Percentiles rank a stretch among this genome's conserved stretches.
Evolutionary conservation across 169 alveolate species (phyloP).

Genomic region (Prorocentrum cordatum): DNA sequence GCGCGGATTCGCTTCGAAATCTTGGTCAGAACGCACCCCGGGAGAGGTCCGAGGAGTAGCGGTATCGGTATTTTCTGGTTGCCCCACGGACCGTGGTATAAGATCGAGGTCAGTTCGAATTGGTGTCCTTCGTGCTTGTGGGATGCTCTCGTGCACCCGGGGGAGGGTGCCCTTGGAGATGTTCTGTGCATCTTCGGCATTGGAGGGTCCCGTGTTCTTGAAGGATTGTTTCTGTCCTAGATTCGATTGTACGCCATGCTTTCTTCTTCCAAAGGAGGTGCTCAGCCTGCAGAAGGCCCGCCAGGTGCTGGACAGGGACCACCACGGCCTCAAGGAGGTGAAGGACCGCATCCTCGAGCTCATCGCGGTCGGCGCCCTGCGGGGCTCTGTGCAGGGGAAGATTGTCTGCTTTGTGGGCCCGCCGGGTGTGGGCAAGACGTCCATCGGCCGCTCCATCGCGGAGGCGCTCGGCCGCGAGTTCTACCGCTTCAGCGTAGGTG

Average conservation of each 20-base stretch:
- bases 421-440: slow-evolving; percentile 95
- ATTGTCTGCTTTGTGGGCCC: slow-evolving; percentile 91
- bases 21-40: too few relatives aligned
- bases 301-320: slow-evolving; percentile 81
- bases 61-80: too few relatives aligned
- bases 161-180: too few relatives aligned
- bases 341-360: slow-evolving; percentile 89
- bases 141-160: too few relatives aligned
- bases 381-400: slow-evolving; percentile 79
- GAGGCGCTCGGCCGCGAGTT: slow-evolving; percentile 83
- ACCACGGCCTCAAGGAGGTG: slow-evolving; percentile 87
- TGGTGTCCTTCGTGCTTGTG: too few relatives aligned
- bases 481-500: slow-evolving; percentile 85
- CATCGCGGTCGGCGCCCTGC: slow-evolving; percentile 80
- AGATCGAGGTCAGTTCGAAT: too few relatives aligned
- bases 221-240: not conserved
- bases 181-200: not conserved
- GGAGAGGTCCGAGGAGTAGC: too few relatives aligned
- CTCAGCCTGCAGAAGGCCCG: slow-evolving; percentile 71
- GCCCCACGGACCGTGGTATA: too few relatives aligned
- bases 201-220: not conserved
- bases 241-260: not conserved
- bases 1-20: too few relatives aligned
- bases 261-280: slow-evolving; percentile 19
- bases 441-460: slow-evolving; percentile 87